Conservation (phyloP, 2,329 filamentous ascomycete genomes). For the Pseudogymnoascus sp. region DNA sequence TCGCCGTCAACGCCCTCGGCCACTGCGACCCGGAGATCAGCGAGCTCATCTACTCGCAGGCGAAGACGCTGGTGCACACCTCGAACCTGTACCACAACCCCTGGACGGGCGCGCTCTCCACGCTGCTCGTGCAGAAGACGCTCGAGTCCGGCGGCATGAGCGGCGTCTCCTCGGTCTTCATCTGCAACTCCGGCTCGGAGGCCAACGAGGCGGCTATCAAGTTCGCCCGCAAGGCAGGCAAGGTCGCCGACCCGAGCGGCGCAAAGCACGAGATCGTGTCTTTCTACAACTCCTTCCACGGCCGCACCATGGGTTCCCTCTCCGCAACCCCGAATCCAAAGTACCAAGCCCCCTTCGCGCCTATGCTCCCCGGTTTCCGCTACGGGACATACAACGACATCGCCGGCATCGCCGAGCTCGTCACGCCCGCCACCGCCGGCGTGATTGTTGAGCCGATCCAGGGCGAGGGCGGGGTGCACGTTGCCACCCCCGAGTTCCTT, state of each 20-base stretch:
- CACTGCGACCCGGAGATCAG: conserved; percentile 79
- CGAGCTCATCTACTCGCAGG: conserved; percentile 54
- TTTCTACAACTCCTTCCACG: conserved; percentile 89
- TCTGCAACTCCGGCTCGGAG: conserved; percentile 94
- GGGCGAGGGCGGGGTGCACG: conserved; percentile 87
- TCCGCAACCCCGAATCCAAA: conserved; percentile 98
- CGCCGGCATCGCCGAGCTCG: conserved; percentile 58
- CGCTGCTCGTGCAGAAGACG: conserved; percentile 77
- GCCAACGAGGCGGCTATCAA: conserved; percentile 98
- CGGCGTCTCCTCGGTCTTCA: conserved; percentile 71
- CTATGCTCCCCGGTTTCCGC: conserved; percentile 89
- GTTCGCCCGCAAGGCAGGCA: conserved; percentile 87
- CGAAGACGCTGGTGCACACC: conserved; percentile 74
- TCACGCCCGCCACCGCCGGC: conserved; percentile 81
- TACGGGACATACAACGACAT: conserved; percentile 84
- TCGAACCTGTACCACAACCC: conserved; percentile 97
- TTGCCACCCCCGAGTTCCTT: conserved; percentile 76
- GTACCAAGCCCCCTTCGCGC: conserved; percentile 89
- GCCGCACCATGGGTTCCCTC: conserved; percentile 87
- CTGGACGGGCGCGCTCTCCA: conserved; percentile 85
- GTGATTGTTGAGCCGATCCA: conserved; percentile 97
- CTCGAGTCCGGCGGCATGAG: conserved; percentile 73
- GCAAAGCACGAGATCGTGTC: conserved; percentile 79
- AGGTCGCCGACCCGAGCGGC: conserved; percentile 62
- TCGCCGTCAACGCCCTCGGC: conserved; percentile 88